phyloP scores from a whole-genome alignment of 2,329 filamentous ascomycete genomes.

The Lachnellula cervina region DNA sequence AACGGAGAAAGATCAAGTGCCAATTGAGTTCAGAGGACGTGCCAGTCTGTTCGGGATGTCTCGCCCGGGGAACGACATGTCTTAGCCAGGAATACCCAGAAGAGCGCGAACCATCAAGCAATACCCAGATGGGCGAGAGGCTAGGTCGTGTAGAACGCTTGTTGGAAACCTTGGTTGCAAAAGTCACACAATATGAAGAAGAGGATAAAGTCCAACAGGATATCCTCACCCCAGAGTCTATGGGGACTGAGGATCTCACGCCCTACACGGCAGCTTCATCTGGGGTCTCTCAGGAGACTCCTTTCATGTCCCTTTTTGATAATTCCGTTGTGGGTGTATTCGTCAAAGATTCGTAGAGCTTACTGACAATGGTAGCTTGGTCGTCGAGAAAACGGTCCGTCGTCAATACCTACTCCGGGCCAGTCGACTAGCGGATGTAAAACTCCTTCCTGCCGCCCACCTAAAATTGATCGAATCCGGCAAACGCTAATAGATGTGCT shows the following conservation, averaged over 20 bases:
- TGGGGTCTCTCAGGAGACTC: slow-evolving; percentile 13
- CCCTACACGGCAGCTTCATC: slow-evolving; percentile 14
- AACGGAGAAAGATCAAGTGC: slow-evolving; percentile 48
- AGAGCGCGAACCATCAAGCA: slow-evolving; percentile 24
- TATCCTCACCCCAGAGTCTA: slow-evolving; percentile 27
- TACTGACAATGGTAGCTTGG: slow-evolving; percentile 21
- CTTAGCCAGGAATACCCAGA: slow-evolving; percentile 31
- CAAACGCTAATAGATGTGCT: slow-evolving; percentile 27
- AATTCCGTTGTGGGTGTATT: slow-evolving; percentile 22
- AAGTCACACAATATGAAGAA: slow-evolving; percentile 27
- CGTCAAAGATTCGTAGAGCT: neutral
- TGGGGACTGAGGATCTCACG: slow-evolving; percentile 26
- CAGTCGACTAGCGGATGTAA: slow-evolving; percentile 9
- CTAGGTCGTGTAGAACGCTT: slow-evolving; percentile 28
- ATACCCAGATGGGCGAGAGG: slow-evolving; percentile 27
- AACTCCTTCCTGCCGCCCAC: slow-evolving; percentile 13
- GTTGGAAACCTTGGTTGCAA: slow-evolving; percentile 26
- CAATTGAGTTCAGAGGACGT: slow-evolving; percentile 37
- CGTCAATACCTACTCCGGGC: slow-evolving; percentile 21
- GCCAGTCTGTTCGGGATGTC: slow-evolving; percentile 42
- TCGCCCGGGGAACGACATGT: slow-evolving; percentile 34
- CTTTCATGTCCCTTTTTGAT: slow-evolving; percentile 29
- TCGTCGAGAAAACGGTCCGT: slow-evolving; percentile 16
- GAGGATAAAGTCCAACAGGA: slow-evolving; percentile 23
- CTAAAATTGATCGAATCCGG: slow-evolving; percentile 26